Evolutionary conservation across 495 filamentous ascomycete genomes (phyloP), one percentile per base, ranked within the genome.

Genomic region (Neurospora sp.): DNA sequence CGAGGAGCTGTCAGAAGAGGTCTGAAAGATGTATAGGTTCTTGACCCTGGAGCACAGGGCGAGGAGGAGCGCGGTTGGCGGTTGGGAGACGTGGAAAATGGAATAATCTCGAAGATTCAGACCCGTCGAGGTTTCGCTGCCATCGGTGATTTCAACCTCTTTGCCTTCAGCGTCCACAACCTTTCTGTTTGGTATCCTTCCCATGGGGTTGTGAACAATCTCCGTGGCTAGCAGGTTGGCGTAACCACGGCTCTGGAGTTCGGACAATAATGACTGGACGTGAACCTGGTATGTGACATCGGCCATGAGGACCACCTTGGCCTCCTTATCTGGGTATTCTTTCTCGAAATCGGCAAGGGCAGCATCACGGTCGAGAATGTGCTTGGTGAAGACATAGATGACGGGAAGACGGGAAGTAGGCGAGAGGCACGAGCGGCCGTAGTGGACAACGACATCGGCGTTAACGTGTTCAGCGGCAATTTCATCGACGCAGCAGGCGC

Each of bases 401-500:
- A 98, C 93, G 0, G 96, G 93, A 18, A 99, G 83, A 70, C 94
- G 85, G 5, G 93, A 91, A 0, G 95, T 97, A 2, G 96, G 96
- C 2, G 93, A 97, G 35, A 99, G 85, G 80, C 96, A 99, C 0
- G 94, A 90, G 54, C 95, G 88, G 31, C 96, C 96, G 77, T 98
- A 99, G 80, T 99, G 96, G 20, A 99, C 92, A 5, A 98, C 91
- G 5, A 92, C 93, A 71, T 98, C 92, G 7, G 96, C 94, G 77
- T 93, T 86, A 39, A 92, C 91, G 81, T 99, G 96, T 78, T 98
- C 95, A 18, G 96, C 96, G 2, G 96, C 96, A 66, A 98, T 91
- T 81, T 99, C 96, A 75, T 99, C 96, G 70, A 98, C 94, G 79
- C 96, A 99, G 83, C 96, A 99, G 5, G 94, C 89, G 62, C 96